Conservation (phyloP, 768 basidiomycete genomes). For the Psilocybe cubensis region DNA sequence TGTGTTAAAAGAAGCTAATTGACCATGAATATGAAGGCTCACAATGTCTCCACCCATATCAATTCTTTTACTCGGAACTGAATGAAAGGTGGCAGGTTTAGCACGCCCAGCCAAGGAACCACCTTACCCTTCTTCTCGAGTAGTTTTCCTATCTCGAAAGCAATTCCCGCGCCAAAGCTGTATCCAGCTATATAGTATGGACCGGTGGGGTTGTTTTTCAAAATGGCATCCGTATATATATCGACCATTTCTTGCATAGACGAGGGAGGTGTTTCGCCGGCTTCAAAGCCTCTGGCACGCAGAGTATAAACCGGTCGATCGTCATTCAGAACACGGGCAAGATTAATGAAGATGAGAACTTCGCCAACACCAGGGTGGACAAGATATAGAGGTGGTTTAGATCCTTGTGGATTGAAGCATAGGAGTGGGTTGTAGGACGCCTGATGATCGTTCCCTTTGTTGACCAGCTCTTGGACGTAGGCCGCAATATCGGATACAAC, state of each 20-base stretch:
- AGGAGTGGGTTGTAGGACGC: neutral
- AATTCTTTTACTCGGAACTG: neutral
- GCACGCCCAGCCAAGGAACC: neutral
- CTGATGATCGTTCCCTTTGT: neutral
- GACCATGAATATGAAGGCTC: neutral
- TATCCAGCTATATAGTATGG: neutral
- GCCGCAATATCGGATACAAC: neutral
- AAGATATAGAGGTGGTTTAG: neutral
- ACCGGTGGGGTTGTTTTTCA: neutral
- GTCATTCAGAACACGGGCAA: neutral
- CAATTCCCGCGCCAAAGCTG: neutral
- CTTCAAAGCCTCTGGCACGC: neutral
- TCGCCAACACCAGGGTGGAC: neutral
- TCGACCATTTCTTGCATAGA: neutral
- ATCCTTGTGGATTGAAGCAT: neutral
- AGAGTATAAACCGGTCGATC: neutral
- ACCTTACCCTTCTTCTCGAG: neutral
- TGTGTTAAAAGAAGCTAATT: too few relatives aligned
- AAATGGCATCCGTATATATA: neutral
- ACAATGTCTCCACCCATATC: neutral
- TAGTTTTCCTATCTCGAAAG: neutral
- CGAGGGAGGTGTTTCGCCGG: neutral
- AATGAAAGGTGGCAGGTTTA: neutral
- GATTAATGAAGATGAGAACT: neutral
- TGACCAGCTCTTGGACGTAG: neutral